Evolutionary conservation across 208 protist species (phyloP).

Genomic region (Trypanosoma theileri): DNA sequence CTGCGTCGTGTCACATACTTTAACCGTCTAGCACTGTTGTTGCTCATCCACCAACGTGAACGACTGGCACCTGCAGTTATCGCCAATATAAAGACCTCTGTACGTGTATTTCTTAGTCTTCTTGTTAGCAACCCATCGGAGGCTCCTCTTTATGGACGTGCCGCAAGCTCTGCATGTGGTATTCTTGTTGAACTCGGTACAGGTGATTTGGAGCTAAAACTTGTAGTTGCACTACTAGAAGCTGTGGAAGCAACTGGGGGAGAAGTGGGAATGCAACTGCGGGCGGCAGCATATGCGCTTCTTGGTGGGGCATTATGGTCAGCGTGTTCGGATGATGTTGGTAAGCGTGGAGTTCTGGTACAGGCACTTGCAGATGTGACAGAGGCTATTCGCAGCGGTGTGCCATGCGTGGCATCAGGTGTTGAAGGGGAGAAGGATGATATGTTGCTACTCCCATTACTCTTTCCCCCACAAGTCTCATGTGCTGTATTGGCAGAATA

Average conservation of each 20-base stretch:
- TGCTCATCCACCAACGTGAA: conserved; percentile 48
- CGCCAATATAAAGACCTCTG: conserved; percentile 34
- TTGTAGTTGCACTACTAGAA: conserved; percentile 73
- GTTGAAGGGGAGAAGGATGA: background rate
- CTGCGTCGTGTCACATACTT: conserved; percentile 60
- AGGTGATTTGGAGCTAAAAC: conserved; percentile 52
- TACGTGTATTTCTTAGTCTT: conserved; percentile 42
- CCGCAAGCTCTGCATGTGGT: conserved; percentile 49
- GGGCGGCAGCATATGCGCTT: conserved; percentile 22
- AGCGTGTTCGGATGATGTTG: conserved; percentile 8
- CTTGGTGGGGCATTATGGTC: conserved; percentile 7
- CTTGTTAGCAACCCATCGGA: conserved; percentile 44
- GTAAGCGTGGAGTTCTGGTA: conserved; percentile 3
- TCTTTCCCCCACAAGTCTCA: no score
- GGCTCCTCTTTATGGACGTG: conserved; percentile 46
- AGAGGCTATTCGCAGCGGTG: conserved; percentile 13
- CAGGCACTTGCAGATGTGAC: conserved; percentile 23
- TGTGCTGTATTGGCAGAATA: background rate
- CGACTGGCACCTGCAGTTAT: conserved; percentile 35
- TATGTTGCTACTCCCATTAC: background rate
- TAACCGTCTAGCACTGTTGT: conserved; percentile 47
- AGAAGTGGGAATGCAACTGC: conserved; percentile 7
- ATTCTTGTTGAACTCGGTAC: conserved; percentile 36
- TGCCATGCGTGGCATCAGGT: conserved; percentile 9
- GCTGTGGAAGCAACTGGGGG: conserved; percentile 12